Evolutionary conservation across 495 filamentous ascomycete genomes (phyloP).

Genomic region (Lasiosphaeriaceae sp.): DNA sequence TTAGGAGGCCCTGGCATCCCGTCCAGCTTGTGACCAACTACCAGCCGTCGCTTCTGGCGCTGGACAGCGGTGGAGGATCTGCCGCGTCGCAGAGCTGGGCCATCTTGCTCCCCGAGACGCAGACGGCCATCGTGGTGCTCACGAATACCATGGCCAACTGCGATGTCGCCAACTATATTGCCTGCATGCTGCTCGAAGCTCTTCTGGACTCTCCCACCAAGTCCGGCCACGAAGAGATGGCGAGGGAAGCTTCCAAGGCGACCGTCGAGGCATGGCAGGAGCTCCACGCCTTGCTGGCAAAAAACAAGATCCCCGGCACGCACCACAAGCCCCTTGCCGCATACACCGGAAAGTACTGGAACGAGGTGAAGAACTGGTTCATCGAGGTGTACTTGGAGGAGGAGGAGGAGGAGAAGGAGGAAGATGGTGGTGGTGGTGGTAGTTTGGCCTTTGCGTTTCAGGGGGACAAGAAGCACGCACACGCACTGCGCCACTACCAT

Average conservation of each 20-base stretch:
- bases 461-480: not conserved
- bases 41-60: not conserved
- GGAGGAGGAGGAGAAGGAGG: too few relatives aligned
- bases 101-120: not conserved
- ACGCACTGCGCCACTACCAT: not conserved
- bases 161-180: not conserved
- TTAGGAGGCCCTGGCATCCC: not conserved
- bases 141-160: conserved; percentile 2
- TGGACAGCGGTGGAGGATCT: not conserved
- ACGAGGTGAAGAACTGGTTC: not conserved
- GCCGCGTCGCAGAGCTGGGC: not conserved
- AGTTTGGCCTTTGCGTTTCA: not conserved
- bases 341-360: not conserved
- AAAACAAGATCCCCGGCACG: not conserved
- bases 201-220: not conserved
- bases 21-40: not conserved
- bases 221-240: not conserved
- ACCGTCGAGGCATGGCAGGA: not conserved
- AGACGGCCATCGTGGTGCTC: not conserved
- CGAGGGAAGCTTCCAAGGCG: not conserved
- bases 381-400: not conserved
- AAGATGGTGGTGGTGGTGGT: not conserved
- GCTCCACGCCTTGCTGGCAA: not conserved
- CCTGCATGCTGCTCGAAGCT: not conserved
- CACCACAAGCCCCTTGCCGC: not conserved